phyloP scores from a whole-genome alignment of 2,329 filamentous ascomycete genomes.

The Hirsutella minnesotensis region DNA sequence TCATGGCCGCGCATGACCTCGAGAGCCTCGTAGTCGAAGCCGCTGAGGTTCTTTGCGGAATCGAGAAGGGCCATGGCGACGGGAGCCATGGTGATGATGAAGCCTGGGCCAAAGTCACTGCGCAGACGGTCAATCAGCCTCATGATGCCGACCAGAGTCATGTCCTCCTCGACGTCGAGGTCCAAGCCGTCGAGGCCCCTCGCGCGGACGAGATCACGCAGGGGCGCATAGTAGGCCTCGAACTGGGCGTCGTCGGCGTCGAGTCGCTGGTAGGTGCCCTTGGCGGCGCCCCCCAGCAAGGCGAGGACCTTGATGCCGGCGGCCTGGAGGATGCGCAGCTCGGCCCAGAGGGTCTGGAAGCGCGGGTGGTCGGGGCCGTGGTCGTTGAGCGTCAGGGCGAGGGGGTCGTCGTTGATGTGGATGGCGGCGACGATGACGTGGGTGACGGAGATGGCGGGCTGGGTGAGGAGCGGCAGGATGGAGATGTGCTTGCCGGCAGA shows the following conservation, averaged over 20 bases:
- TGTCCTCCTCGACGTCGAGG: slow-evolving; percentile 69
- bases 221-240: slow-evolving; percentile 60
- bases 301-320: slow-evolving; percentile 69
- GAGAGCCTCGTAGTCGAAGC: slow-evolving; percentile 68
- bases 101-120: slow-evolving; percentile 54
- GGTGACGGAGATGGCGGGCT: slow-evolving; percentile 43
- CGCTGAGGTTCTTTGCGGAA: slow-evolving; percentile 52
- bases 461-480: slow-evolving; percentile 37
- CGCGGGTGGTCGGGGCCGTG: slow-evolving; percentile 54
- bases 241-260: slow-evolving; percentile 49
- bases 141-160: slow-evolving; percentile 54
- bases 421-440: slow-evolving; percentile 82
- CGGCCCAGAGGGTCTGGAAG: slow-evolving; percentile 66
- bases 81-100: slow-evolving; percentile 72
- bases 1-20: slow-evolving; percentile 53
- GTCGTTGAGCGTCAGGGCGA: slow-evolving; percentile 68
- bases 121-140: slow-evolving; percentile 56
- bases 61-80: slow-evolving; percentile 61
- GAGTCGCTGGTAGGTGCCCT: slow-evolving; percentile 53
- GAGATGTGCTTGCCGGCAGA: slow-evolving; percentile 32
- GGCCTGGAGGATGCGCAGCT: slow-evolving; percentile 59
- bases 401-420: slow-evolving; percentile 61
- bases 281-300: slow-evolving; percentile 79
- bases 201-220: slow-evolving; percentile 51
- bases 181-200: slow-evolving; percentile 59